Conservation (phyloP, 179 eudicot genomes). For the Spergularia azorica region DNA sequence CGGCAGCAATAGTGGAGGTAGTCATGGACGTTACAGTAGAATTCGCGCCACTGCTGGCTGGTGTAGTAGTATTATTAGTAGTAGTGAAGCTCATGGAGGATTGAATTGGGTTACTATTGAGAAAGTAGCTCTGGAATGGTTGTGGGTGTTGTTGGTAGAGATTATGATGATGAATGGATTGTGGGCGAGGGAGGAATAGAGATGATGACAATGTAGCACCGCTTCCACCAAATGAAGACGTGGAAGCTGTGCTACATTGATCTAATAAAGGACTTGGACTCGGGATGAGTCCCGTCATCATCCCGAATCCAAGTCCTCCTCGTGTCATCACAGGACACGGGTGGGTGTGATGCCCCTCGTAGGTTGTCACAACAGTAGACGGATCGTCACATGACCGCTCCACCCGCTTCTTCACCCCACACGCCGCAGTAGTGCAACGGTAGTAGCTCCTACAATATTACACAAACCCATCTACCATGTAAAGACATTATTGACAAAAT, state of each 20-base stretch:
- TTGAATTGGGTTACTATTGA: slow-evolving; percentile 22
- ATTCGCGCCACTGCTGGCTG: slow-evolving; percentile 10
- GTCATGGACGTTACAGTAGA: slow-evolving; percentile 3
- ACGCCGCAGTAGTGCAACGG: slow-evolving; percentile 44
- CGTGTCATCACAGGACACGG: slow-evolving; percentile 42
- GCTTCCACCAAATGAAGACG: slow-evolving; percentile 16
- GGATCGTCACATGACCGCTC: slow-evolving; percentile 48
- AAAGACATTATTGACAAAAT: not conserved
- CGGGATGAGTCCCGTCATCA: slow-evolving; percentile 17
- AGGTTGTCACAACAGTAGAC: slow-evolving; percentile 38
- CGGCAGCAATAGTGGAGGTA: not conserved
- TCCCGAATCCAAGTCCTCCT: slow-evolving; percentile 27
- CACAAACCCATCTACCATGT: slow-evolving; percentile 11
- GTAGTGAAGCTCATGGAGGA: slow-evolving; percentile 24
- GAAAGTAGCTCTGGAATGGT: slow-evolving; percentile 32
- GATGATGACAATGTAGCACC: slow-evolving; percentile 24
- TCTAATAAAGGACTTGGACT: slow-evolving; percentile 9
- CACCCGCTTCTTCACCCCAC: slow-evolving; percentile 53
- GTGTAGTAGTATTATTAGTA: not conserved
- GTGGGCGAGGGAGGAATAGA: slow-evolving; percentile 25
- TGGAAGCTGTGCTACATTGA: slow-evolving; percentile 31
- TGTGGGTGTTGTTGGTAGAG: slow-evolving; percentile 24
- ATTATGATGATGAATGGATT: slow-evolving; percentile 21
- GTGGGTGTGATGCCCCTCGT: slow-evolving; percentile 50
- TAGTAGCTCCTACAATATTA: slow-evolving; percentile 42